Evolutionary conservation across 169 alveolate genomes (phyloP).

Genomic region (Plasmodium fragile): DNA sequence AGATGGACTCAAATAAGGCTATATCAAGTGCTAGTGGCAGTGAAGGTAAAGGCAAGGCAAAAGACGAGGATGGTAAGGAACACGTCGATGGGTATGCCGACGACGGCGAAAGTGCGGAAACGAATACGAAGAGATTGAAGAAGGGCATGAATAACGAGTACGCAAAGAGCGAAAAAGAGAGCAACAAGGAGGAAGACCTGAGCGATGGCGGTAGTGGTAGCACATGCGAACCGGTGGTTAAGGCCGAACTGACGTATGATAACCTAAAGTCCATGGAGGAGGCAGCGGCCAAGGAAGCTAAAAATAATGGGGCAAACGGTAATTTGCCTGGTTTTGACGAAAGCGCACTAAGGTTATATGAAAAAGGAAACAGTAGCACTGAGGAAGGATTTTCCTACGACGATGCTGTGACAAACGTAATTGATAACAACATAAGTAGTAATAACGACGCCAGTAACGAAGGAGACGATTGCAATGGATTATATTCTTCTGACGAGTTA

Average conservation of each 20-base stretch:
- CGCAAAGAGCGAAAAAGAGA: constrained; percentile 9
- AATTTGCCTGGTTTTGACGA: constrained; percentile 14
- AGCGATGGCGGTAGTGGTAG: neutral
- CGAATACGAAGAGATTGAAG: constrained; percentile 45
- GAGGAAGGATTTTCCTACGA: constrained; percentile 40
- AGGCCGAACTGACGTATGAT: constrained; percentile 70
- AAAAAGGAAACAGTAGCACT: constrained; percentile 17
- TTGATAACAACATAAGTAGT: constrained; percentile 65
- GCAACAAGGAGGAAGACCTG: neutral
- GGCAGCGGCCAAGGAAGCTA: constrained; percentile 24
- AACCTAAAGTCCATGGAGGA: constrained; percentile 40
- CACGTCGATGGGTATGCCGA: constrained; percentile 11
- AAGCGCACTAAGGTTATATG: constrained; percentile 21
- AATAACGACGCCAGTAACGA: constrained; percentile 23
- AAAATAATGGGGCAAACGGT: constrained; percentile 14
- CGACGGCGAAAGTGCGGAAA: constrained; percentile 11
- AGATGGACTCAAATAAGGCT: neutral
- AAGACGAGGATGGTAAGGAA: constrained; percentile 33
- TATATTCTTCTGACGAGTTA: constrained; percentile 55
- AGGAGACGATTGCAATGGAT: constrained; percentile 48
- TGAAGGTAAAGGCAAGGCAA: constrained; percentile 16
- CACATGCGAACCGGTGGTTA: neutral
- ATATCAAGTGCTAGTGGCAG: neutral
- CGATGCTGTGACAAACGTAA: constrained; percentile 58
- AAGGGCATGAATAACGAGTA: constrained; percentile 39